A percentile compares a stretch with the other conserved stretches of the same genome.
Evolutionary conservation across 2,329 filamentous ascomycete species (phyloP).

Genomic region (Hirsutella rhossiliensis): DNA sequence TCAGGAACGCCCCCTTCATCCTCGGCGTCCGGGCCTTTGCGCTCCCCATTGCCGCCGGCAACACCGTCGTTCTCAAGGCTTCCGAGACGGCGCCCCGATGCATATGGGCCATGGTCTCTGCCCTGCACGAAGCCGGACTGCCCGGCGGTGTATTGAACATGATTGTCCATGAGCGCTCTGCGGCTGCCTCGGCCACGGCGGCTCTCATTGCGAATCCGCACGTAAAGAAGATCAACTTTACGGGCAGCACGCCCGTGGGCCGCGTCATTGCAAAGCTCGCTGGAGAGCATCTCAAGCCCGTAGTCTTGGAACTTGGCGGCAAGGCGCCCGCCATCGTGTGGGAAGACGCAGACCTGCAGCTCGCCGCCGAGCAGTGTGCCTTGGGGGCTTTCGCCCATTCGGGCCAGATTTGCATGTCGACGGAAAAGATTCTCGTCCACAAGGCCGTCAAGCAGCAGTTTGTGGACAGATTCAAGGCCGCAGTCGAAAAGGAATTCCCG

Average conservation of each 20-base stretch:
- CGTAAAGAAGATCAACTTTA: constrained; percentile 78
- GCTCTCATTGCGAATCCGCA: constrained; percentile 53
- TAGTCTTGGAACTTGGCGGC: constrained; percentile 71
- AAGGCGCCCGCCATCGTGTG: constrained; percentile 71
- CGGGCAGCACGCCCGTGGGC: constrained; percentile 63
- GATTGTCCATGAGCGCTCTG: constrained; percentile 51
- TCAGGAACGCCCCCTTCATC: constrained; percentile 45
- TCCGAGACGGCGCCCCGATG: constrained; percentile 55
- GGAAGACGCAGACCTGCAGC: constrained; percentile 65
- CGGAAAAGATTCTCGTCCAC: constrained; percentile 58
- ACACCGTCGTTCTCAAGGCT: constrained; percentile 63
- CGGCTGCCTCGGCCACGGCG: constrained; percentile 55
- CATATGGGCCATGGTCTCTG: constrained; percentile 48
- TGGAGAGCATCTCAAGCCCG: constrained; percentile 65
- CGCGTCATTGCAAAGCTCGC: constrained; percentile 58
- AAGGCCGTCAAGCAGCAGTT: constrained; percentile 33
- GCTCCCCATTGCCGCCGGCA: constrained; percentile 63
- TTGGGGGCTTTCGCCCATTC: constrained; percentile 60
- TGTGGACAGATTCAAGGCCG: constrained; percentile 25
- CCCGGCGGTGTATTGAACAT: constrained; percentile 65
- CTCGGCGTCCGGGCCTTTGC: constrained; percentile 41
- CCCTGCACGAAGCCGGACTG: constrained; percentile 63
- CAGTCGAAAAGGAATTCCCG: constrained; percentile 30
- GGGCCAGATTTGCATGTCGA: constrained; percentile 81
- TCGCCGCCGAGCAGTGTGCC: constrained; percentile 56